These are phyloP conservation scores for Xylariales sp. DNA, from an alignment of 2,329 filamentous ascomycete species.

Conservation along the genomic window DNA sequence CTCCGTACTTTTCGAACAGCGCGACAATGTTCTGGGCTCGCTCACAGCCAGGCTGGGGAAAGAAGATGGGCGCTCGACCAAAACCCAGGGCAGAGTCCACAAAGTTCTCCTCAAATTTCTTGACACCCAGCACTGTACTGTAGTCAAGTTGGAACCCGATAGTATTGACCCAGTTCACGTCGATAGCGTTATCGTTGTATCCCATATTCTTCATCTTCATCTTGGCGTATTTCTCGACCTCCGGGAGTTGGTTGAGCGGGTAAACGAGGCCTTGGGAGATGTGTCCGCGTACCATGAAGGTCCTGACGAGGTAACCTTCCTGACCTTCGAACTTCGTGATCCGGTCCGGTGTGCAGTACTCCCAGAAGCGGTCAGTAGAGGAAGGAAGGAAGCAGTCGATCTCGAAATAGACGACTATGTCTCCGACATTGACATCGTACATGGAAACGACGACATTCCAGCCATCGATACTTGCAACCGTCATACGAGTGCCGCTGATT, in stretches of 20 bases:
- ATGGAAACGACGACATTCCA: slow-evolving; percentile 20
- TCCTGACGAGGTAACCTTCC: slow-evolving; percentile 20
- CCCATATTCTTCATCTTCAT: background rate
- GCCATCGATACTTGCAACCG: slow-evolving; percentile 20
- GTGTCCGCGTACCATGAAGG: slow-evolving; percentile 11
- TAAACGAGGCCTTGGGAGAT: slow-evolving; percentile 27
- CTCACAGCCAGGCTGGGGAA: slow-evolving; percentile 20
- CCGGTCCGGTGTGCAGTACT: slow-evolving; percentile 9
- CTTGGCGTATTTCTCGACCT: slow-evolving; percentile 11
- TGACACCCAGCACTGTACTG: slow-evolving; percentile 21
- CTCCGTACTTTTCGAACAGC: slow-evolving; percentile 11
- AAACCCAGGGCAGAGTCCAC: slow-evolving; percentile 3
- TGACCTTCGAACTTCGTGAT: slow-evolving; percentile 11
- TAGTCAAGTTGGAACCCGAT: slow-evolving; percentile 21
- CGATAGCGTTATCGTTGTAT: slow-evolving; percentile 1
- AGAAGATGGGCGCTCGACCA: slow-evolving; percentile 21
- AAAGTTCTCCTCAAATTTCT: slow-evolving; percentile 21
- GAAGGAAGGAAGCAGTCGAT: slow-evolving; percentile 28
- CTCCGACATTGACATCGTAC: slow-evolving; percentile 13
- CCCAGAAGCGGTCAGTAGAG: slow-evolving; percentile 16
- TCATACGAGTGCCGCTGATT: slow-evolving; percentile 6
- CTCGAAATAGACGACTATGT: slow-evolving; percentile 28
- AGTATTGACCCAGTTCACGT: no score
- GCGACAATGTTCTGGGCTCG: slow-evolving; percentile 22
- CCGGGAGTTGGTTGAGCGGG: slow-evolving; percentile 15